Conservation (phyloP, 108 stramenopile genomes). For the Bacterosira constricta region DNA sequence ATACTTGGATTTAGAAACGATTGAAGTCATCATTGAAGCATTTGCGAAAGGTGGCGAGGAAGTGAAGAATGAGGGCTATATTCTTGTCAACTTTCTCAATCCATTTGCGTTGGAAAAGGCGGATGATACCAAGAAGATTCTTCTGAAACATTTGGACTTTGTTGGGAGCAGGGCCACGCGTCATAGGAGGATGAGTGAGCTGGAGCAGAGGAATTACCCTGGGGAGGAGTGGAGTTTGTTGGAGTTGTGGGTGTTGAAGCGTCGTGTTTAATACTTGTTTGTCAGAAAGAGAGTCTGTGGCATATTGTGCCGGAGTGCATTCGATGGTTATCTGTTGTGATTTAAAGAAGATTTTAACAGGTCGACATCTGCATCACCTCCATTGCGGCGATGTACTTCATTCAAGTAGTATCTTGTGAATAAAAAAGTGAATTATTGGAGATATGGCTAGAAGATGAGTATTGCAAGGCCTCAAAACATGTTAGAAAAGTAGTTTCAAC, state of each 20-base stretch:
- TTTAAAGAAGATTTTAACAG: too few relatives aligned
- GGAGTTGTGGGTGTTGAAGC: slow-evolving; percentile 55
- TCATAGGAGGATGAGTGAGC: slow-evolving; percentile 48
- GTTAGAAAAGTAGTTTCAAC: too few relatives aligned
- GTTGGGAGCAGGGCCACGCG: slow-evolving; percentile 45
- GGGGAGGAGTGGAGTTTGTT: slow-evolving; percentile 54
- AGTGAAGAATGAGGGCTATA: slow-evolving; percentile 23
- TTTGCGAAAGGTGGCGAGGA: slow-evolving; percentile 14
- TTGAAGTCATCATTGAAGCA: slow-evolving; percentile 25
- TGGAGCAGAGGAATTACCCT: slow-evolving; percentile 50
- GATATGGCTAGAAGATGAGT: too few relatives aligned
- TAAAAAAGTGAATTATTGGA: too few relatives aligned
- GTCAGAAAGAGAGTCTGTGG: too few relatives aligned
- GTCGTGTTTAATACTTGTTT: slow-evolving; percentile 17
- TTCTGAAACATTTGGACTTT: slow-evolving; percentile 53
- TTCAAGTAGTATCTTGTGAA: too few relatives aligned
- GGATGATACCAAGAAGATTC: slow-evolving; percentile 48
- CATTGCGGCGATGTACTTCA: too few relatives aligned
- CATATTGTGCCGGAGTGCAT: too few relatives aligned
- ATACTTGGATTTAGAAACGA: slow-evolving; percentile 43
- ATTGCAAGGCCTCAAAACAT: too few relatives aligned
- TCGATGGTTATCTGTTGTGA: too few relatives aligned
- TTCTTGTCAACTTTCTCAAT: slow-evolving; percentile 57
- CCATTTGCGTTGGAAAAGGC: slow-evolving; percentile 53
- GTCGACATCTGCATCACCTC: too few relatives aligned